These are phyloP conservation scores for Eucalyptus viminalis DNA, from an alignment of 345 rosid genomes.

Conservation along the genomic window DNA sequence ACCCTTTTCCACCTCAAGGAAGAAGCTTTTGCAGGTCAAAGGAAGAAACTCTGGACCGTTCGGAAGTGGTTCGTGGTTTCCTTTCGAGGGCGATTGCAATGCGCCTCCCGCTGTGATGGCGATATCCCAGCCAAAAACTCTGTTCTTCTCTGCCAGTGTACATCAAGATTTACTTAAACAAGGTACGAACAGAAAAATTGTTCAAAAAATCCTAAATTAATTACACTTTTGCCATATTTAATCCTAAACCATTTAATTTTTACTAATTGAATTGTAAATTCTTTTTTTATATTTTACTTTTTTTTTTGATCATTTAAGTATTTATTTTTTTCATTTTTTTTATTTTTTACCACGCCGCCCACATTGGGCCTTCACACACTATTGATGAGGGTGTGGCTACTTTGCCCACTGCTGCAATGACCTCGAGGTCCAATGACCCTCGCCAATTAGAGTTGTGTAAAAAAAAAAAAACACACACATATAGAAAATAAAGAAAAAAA, in stretches of 20 bases:
- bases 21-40: not conserved
- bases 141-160: not conserved
- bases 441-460: accelerated
- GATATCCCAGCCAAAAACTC: not conserved
- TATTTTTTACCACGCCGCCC: too few relatives aligned
- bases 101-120: not conserved
- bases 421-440: accelerated
- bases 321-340: too few relatives aligned
- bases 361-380: accelerated
- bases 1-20: not conserved
- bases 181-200: not conserved
- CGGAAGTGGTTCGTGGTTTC: not conserved
- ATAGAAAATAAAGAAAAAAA: accelerated
- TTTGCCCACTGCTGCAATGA: too few relatives aligned
- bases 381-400: too few relatives aligned
- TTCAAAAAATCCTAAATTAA: too few relatives aligned
- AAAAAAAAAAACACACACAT: too few relatives aligned
- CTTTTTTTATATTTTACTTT: too few relatives aligned
- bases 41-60: not conserved
- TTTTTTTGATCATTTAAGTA: too few relatives aligned
- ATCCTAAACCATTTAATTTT: not conserved
- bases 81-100: not conserved
- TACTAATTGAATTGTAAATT: too few relatives aligned
- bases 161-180: not conserved
- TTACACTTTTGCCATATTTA: accelerated